Evolutionary conservation across 2,329 filamentous ascomycete species (phyloP).

Genomic region (Trichoderma hamatum): DNA sequence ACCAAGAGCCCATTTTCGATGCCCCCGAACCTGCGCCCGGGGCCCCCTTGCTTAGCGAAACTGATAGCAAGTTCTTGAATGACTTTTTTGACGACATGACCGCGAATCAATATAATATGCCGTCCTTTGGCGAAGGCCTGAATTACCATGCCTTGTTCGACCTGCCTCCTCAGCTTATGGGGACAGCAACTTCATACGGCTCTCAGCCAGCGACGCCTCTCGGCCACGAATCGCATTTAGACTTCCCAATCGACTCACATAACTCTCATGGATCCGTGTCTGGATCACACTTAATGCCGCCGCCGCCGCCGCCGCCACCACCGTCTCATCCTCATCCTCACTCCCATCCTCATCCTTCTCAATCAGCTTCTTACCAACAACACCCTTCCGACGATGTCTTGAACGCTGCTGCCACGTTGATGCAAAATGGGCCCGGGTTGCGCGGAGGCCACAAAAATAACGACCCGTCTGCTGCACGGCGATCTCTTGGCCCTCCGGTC

Average conservation of each 20-base stretch:
- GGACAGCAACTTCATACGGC: conserved; percentile 65
- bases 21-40: conserved; percentile 66
- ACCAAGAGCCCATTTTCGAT: conserved; percentile 52
- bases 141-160: conserved; percentile 59
- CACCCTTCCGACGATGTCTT: conserved; percentile 59
- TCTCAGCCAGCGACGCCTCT: conserved; percentile 47
- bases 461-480: conserved; percentile 33
- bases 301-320: conserved; percentile 38
- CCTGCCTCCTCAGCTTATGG: conserved; percentile 67
- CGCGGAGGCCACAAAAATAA: conserved; percentile 35
- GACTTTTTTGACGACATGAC: conserved; percentile 60
- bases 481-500: conserved; percentile 41
- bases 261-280: conserved; percentile 29
- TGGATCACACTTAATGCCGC: conserved; percentile 42
- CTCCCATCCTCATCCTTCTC: conserved; percentile 27
- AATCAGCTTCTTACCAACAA: conserved; percentile 35
- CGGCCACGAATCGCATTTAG: conserved; percentile 31
- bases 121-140: conserved; percentile 55
- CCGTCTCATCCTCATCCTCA: neutral
- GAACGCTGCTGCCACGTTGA: conserved; percentile 55
- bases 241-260: conserved; percentile 29
- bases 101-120: conserved; percentile 53
- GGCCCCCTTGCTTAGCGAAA: conserved; percentile 66
- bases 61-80: conserved; percentile 60
- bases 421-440: conserved; percentile 47